Percentiles rank a stretch among this genome's conserved stretches.
Evolutionary conservation across 441 rosid genomes (phyloP).

Genomic region (Croton laevigatus): DNA sequence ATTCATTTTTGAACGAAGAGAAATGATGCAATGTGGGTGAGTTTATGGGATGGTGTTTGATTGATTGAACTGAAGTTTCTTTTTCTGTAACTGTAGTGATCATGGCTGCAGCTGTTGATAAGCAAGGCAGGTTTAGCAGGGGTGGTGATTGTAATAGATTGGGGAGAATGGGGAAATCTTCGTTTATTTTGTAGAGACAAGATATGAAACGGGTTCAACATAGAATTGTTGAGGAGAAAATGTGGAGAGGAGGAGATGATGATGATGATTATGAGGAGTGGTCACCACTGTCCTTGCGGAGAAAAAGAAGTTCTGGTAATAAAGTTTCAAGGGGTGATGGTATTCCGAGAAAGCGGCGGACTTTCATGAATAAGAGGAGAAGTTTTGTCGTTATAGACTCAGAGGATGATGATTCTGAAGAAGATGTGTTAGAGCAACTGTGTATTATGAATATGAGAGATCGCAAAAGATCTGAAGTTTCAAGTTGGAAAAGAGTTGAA

Average conservation of each 20-base stretch:
- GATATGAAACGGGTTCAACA: background rate
- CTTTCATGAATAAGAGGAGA: slow-evolving; percentile 13
- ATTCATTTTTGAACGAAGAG: no score
- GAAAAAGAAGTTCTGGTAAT: slow-evolving; percentile 15
- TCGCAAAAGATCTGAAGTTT: slow-evolving; percentile 19
- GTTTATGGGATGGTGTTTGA: no score
- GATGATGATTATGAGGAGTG: slow-evolving; percentile 3
- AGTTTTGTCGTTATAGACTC: slow-evolving; percentile 13
- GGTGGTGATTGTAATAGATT: slow-evolving; percentile 2
- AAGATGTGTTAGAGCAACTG: slow-evolving; percentile 20
- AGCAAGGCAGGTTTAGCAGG: slow-evolving; percentile 20
- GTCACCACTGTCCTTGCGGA: background rate
- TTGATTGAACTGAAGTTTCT: background rate
- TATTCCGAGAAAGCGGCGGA: slow-evolving; percentile 26
- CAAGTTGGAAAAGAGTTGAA: background rate
- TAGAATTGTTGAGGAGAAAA: background rate
- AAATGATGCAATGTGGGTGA: no score
- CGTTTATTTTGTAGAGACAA: slow-evolving; percentile 23
- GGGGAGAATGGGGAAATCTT: slow-evolving; percentile 15
- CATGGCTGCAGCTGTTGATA: slow-evolving; percentile 38
- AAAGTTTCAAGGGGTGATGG: slow-evolving; percentile 14
- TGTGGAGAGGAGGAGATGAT: background rate
- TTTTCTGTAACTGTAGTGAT: slow-evolving; percentile 26
- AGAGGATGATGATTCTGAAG: slow-evolving; percentile 29
- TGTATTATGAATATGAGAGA: slow-evolving; percentile 27